Evolutionary conservation across 1,139 yeast genomes (phyloP).

Genomic region (Geotrichum fermentans): DNA sequence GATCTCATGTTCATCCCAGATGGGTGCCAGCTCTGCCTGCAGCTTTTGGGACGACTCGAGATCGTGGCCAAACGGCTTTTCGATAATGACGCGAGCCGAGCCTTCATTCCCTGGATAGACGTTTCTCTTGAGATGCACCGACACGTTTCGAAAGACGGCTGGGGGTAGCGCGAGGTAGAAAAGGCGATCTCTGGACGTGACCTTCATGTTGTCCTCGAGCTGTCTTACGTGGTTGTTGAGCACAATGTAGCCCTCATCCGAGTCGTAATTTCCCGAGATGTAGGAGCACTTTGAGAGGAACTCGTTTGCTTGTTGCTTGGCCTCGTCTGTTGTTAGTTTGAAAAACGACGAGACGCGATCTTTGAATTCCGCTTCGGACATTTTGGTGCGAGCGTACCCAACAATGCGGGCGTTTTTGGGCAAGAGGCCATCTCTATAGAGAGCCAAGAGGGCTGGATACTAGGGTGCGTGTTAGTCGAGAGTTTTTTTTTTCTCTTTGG

Average conservation of each 20-base stretch:
- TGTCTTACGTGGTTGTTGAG: slow-evolving; percentile 53
- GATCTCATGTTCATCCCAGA: slow-evolving; percentile 85
- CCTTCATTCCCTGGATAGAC: slow-evolving; percentile 63
- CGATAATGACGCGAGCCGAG: slow-evolving; percentile 76
- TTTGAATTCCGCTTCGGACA: slow-evolving; percentile 62
- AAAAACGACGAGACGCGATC: slow-evolving; percentile 61
- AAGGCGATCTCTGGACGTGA: slow-evolving; percentile 50
- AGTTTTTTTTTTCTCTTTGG: too few relatives aligned
- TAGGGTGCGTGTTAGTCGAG: background rate
- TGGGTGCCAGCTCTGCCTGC: slow-evolving; percentile 72
- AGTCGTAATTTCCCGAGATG: slow-evolving; percentile 74
- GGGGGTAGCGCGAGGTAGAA: slow-evolving; percentile 96
- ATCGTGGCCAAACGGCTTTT: slow-evolving; percentile 97
- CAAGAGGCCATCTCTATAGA: slow-evolving; percentile 57
- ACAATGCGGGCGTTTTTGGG: slow-evolving; percentile 67
- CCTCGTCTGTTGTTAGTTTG: slow-evolving; percentile 50
- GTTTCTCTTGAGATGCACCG: slow-evolving; percentile 62
- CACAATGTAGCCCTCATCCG: slow-evolving; percentile 61
- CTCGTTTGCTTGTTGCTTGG: slow-evolving; percentile 48
- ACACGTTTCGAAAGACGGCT: slow-evolving; percentile 77
- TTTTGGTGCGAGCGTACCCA: slow-evolving; percentile 86
- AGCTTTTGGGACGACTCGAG: slow-evolving; percentile 69
- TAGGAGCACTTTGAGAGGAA: slow-evolving; percentile 66
- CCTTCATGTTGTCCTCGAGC: slow-evolving; percentile 49
- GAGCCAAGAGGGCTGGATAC: slow-evolving; percentile 10